Base-by-base conservation (phyloP, 768 basidiomycete genomes). In the Hypholoma sublateritium region DNA sequence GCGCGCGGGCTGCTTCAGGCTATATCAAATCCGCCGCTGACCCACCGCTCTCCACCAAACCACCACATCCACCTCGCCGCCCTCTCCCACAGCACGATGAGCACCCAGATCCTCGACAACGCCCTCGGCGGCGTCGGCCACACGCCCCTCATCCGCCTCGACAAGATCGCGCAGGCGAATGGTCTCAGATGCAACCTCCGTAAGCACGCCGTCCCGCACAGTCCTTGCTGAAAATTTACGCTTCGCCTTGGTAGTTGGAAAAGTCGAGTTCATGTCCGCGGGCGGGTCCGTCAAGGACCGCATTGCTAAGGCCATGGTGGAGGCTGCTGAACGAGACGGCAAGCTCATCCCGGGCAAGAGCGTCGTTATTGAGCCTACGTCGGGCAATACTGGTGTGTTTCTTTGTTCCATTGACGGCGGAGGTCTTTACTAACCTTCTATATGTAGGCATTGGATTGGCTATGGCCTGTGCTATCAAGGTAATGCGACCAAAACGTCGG, bases 231-330 rank as follows among this genome's bases (percentile, higher is more conserved):
- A 53, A 41, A 51, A 19, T 51, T 49, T 59, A 28, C 47, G 16
- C 50, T 35, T 17, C 41, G 19, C 19, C 41, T 57, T 51, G 17
- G 59, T 49, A 95, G 91, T 96, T 67, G 95, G 81, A 6, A 98
- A 97, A 72, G 79, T 91, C 14, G 96, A 99, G 65, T 98, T 84
- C 69, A 82, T 91, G 67, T 94, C 91, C 17, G 88, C 86, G 1
- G 97, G 96, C 9, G 96, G 96, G 2, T 94, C 91, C 2, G 89
- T 98, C 57, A 99, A 99, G 75, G 96, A 98, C 69, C 80, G 95
- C 57, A 96, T 98, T 52, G 95, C 95, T 24, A 95, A 93, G 70
- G 86, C 93, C 11, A 99, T 99, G 96, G 85, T 98, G 1, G 88
- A 94, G 61, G 83, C 88, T n/a, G 97, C 96, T 5, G 97, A 99